phyloP scores from a whole-genome alignment of 805 yeast species.

The Lipomyces yamanashiensis region DNA sequence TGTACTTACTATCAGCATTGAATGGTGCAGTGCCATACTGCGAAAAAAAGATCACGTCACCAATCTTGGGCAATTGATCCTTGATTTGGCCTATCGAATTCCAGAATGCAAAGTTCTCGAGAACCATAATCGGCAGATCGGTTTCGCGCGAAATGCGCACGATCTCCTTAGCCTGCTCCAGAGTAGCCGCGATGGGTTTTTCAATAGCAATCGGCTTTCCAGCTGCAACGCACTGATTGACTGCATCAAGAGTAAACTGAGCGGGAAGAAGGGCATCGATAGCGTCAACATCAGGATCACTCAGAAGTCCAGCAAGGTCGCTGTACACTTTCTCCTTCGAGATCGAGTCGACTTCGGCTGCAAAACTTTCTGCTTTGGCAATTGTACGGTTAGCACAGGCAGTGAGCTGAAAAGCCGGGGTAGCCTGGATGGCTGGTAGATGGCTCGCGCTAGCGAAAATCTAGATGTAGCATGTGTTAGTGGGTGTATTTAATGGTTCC shows the following conservation, averaged over 20 bases:
- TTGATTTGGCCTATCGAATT: constrained; percentile 61
- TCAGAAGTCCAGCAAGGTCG: constrained; percentile 64
- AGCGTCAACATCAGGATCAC: constrained; percentile 69
- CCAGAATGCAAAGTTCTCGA: constrained; percentile 86
- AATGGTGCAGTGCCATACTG: constrained; percentile 57
- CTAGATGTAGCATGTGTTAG: constrained; percentile 23
- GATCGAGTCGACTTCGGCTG: constrained; percentile 59
- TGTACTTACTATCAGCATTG: constrained; percentile 54
- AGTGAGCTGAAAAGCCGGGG: constrained; percentile 58
- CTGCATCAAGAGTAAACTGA: constrained; percentile 71
- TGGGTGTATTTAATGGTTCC: neutral
- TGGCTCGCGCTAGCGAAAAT: constrained; percentile 87
- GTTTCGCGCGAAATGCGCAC: constrained; percentile 67
- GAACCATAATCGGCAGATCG: constrained; percentile 70
- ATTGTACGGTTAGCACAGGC: constrained; percentile 85
- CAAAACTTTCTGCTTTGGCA: constrained; percentile 81
- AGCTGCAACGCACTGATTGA: constrained; percentile 69
- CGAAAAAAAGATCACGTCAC: constrained; percentile 53
- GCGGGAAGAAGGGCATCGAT: constrained; percentile 91
- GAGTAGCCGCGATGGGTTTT: constrained; percentile 88
- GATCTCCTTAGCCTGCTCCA: constrained; percentile 79
- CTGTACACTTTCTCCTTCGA: constrained; percentile 58
- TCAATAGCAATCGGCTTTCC: constrained; percentile 83
- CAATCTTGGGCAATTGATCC: constrained; percentile 69
- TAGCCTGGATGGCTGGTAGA: constrained; percentile 64